Evolutionary conservation across 176 grass and related monocot species (phyloP), one percentile per base, ranked within the genome.

Genomic region (Elymus sibiricus): DNA sequence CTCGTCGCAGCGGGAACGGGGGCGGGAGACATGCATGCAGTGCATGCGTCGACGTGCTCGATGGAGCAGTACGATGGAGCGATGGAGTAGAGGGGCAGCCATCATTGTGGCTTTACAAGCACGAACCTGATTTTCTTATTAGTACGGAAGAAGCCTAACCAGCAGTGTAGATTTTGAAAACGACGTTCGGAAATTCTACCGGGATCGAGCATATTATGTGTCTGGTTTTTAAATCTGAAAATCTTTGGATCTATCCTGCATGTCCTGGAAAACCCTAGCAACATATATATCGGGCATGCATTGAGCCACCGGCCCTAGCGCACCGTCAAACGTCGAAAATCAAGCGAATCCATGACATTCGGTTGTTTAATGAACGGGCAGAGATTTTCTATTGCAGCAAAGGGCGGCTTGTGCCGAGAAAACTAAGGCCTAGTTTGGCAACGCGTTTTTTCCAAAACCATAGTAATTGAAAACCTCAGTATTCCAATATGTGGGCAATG

Each of bases 21-120:
- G 10, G 39, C 68, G 72, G 72, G 43, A 75, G 25, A 19, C 73
- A 76, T 76, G 73, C 73, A 76, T 53, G 73, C 44, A 55, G 58
- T 61, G 58, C 58, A 61, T 61, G 22, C 58, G 22, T 32, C 43
- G 72, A 55, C 73, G 73, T 76, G 73, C 73, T 76, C 16, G 7
- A 55, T 76, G 10, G 37, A 40, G 27, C n/a, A 0, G 67, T 13
- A n/a, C 64, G 27, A 66, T 14, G 11, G 35, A n/a, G 40, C 16
- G 13, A 75, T 46, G 70, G 42, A 53, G 73, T 32, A 29, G 24
- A 51, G 43, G 43, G 27, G 44, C 7, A 31, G 73, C 44, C 7
- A 70, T 74, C 2, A 74, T 46, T 1, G 40, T 46, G 40, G 40
- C 70, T 74, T 72, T 73, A 44, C 70, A 73, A 19, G 19, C 37